These are phyloP conservation scores for Sindora glabra DNA, from an alignment of 306 rosid genomes.

Conservation along the genomic window DNA sequence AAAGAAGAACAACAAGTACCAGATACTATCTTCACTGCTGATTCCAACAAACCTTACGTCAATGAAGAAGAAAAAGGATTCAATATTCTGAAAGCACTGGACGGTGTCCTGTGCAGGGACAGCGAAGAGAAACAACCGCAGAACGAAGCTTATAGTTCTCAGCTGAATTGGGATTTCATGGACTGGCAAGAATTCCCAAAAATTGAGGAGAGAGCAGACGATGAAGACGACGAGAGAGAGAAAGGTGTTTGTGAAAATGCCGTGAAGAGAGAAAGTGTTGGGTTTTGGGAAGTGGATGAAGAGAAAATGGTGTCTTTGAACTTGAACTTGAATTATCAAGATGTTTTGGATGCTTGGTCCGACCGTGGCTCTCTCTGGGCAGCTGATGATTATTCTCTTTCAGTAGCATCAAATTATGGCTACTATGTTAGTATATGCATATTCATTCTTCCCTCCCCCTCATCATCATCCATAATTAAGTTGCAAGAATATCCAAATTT, in stretches of 20 bases:
- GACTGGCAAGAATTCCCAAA: constrained; percentile 39
- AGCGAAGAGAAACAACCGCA: constrained; percentile 2
- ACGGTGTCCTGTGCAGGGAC: constrained; percentile 35
- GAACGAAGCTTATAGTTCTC: neutral
- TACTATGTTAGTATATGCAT: constrained; percentile 43
- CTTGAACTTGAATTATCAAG: constrained; percentile 72
- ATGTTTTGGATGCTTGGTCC: constrained; percentile 85
- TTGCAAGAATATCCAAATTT: neutral
- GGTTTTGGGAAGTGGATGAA: constrained; percentile 44
- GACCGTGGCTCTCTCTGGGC: constrained; percentile 69
- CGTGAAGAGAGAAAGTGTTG: constrained; percentile 37
- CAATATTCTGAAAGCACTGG: constrained; percentile 37
- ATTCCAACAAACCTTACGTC: constrained; percentile 3
- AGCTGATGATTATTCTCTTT: constrained; percentile 41
- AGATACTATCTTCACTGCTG: constrained; percentile 14
- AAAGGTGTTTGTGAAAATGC: neutral
- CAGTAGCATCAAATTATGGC: constrained; percentile 24
- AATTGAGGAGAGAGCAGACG: constrained; percentile 17
- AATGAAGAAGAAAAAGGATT: constrained; percentile 32
- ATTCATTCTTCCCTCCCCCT: neutral
- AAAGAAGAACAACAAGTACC: constrained; percentile 62
- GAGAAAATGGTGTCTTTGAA: constrained; percentile 39
- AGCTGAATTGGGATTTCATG: constrained; percentile 58
- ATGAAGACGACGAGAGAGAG: constrained; percentile 17
- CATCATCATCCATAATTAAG: neutral